phyloP scores from a whole-genome alignment of 176 grass and related monocot genomes.

The Thinopyrum elongatum region DNA sequence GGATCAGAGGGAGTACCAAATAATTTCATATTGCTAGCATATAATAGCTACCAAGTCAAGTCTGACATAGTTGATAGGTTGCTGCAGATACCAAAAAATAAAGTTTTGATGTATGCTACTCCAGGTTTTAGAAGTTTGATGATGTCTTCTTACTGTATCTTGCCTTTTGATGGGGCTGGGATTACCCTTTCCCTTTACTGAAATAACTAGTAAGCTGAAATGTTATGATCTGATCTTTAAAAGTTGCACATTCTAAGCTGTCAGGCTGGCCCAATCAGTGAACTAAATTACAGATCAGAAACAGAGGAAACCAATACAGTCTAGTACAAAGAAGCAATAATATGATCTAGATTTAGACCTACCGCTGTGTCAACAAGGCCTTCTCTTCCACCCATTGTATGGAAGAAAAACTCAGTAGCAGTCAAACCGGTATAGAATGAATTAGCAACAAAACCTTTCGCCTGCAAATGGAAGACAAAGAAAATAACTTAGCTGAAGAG shows the following conservation, averaged over 20 bases:
- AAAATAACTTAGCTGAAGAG: conserved; percentile 27
- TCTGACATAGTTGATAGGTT: neutral
- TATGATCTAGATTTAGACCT: conserved; percentile 28
- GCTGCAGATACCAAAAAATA: neutral
- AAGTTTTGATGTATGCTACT: conserved; percentile 4
- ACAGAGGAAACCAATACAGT: conserved; percentile 12
- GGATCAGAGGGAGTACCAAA: neutral
- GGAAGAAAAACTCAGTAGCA: conserved; percentile 95
- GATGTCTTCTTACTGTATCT: conserved; percentile 2
- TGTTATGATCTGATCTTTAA: neutral
- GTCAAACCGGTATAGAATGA: conserved; percentile 97
- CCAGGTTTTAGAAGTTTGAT: neutral
- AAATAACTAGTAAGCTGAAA: neutral
- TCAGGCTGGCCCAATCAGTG: neutral
- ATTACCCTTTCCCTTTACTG: neutral
- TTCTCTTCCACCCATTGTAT: conserved; percentile 99
- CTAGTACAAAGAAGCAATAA: neutral
- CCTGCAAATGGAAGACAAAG: conserved; percentile 47
- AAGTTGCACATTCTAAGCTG: neutral
- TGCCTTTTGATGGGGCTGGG: neutral
- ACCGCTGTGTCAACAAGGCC: conserved; percentile 98
- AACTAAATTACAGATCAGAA: neutral
- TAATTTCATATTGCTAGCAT: neutral
- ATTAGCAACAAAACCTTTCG: conserved; percentile 98
- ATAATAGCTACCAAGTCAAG: neutral